These are phyloP conservation scores for Irpex sp. DNA, from an alignment of 1,284 basidiomycete genomes.

Conservation along the genomic window DNA sequence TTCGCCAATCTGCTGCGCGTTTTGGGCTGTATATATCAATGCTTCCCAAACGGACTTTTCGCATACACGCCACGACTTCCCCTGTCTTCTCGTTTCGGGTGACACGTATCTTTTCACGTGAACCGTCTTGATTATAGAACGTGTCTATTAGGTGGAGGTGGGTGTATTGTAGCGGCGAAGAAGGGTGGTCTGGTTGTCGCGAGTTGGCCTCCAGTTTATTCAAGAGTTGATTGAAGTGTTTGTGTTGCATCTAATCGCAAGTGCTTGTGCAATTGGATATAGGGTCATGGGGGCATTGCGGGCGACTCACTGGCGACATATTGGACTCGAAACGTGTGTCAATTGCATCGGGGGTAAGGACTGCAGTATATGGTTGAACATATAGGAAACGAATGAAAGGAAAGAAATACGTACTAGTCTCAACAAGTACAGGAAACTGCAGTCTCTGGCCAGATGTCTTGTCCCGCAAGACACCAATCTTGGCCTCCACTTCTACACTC, in stretches of 20 bases:
- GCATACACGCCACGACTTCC: constrained; percentile 59
- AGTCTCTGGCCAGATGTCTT: constrained; percentile 52
- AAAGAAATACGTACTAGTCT: constrained; percentile 68
- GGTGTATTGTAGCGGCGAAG: constrained; percentile 56
- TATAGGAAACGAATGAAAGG: background rate
- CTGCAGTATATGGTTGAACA: constrained; percentile 19
- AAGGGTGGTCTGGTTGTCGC: constrained; percentile 34
- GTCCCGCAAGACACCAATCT: constrained; percentile 80
- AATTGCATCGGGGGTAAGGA: constrained; percentile 42
- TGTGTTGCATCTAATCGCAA: constrained; percentile 70
- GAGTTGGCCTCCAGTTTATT: constrained; percentile 68
- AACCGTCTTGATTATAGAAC: constrained; percentile 59
- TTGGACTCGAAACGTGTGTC: constrained; percentile 86
- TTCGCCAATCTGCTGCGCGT: constrained; percentile 81
- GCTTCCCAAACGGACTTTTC: constrained; percentile 82
- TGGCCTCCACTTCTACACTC: constrained; percentile 84
- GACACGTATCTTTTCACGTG: constrained; percentile 72
- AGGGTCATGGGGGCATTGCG: background rate
- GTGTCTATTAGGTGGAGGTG: constrained; percentile 81
- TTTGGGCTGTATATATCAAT: constrained; percentile 86
- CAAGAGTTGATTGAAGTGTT: constrained; percentile 78
- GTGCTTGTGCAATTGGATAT: background rate
- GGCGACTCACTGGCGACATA: constrained; percentile 72
- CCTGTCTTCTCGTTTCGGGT: constrained; percentile 77
- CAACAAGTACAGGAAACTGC: constrained; percentile 71